phyloP scores from a whole-genome alignment of 371 early-diverging fungal genomes.

The Coemansia sp. region DNA sequence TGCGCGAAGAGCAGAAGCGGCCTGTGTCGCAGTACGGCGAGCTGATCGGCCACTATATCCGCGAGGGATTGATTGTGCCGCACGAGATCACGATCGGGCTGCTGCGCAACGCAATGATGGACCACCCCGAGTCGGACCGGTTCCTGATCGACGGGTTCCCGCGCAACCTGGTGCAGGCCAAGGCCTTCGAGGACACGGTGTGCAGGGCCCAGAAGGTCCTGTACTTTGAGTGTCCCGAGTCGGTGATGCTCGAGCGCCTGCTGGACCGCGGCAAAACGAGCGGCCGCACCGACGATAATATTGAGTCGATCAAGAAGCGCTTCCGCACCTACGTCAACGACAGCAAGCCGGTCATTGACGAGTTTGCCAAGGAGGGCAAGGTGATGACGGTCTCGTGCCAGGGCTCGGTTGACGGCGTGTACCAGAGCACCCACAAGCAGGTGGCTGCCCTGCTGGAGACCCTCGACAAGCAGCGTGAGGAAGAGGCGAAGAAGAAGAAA shows the following conservation, averaged over 20 bases:
- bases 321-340: constrained; percentile 83
- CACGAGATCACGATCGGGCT: constrained; percentile 91
- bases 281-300: constrained; percentile 93
- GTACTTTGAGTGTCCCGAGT: constrained; percentile 93
- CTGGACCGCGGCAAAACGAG: constrained; percentile 89
- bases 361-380: constrained; percentile 71
- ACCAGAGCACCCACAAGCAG: constrained; percentile 27
- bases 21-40: constrained; percentile 85
- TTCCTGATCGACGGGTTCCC: constrained; percentile 98
- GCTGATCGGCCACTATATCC: constrained; percentile 84
- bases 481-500: not conserved
- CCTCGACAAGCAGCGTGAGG: constrained; percentile 1
- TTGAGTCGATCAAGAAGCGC: constrained; percentile 93
- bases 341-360: constrained; percentile 87
- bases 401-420: constrained; percentile 46
- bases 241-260: constrained; percentile 82
- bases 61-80: constrained; percentile 94
- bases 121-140: constrained; percentile 59
- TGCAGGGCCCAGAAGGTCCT: constrained; percentile 58
- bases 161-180: constrained; percentile 89
- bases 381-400: constrained; percentile 56
- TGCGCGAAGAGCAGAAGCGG: constrained; percentile 88
- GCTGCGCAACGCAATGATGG: constrained; percentile 83
- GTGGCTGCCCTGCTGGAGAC: constrained; percentile 13
- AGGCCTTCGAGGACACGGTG: constrained; percentile 88